These are phyloP conservation scores for Lentinus brumalis DNA, from an alignment of 768 basidiomycete genomes.

Conservation along the genomic window DNA sequence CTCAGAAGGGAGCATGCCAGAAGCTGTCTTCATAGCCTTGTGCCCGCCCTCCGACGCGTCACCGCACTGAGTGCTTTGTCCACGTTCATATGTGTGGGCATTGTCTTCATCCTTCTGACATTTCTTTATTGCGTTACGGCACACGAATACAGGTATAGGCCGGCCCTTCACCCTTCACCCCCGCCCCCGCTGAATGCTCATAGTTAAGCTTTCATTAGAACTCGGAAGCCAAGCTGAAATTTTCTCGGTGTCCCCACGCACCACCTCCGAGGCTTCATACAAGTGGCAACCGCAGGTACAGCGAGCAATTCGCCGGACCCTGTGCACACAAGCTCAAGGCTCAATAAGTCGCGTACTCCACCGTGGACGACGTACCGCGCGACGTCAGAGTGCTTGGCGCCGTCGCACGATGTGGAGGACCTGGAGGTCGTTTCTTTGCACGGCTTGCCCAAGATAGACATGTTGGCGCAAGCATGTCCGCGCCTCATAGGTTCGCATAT, in stretches of 20 bases:
- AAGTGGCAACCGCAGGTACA: background rate
- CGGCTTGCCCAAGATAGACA: background rate
- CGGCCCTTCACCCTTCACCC: background rate
- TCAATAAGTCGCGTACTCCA: background rate
- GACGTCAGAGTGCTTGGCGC: background rate
- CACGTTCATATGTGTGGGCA: too few species aligned
- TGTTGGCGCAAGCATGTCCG: background rate
- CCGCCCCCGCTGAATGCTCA: background rate
- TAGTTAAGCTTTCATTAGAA: background rate
- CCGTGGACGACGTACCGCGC: background rate
- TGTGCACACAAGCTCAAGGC: background rate
- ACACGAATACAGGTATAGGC: too few species aligned
- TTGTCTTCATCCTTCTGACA: background rate
- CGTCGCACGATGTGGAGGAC: conserved; percentile 19
- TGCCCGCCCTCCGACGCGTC: too few species aligned
- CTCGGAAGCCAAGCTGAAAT: background rate
- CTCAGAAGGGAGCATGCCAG: too few species aligned
- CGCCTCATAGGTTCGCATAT: background rate
- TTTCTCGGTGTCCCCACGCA: background rate
- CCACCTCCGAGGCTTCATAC: background rate
- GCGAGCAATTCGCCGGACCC: background rate
- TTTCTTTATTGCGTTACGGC: background rate
- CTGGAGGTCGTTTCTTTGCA: background rate
- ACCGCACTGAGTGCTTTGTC: too few species aligned
- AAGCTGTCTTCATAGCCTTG: too few species aligned